Base-by-base conservation (phyloP, 805 yeast genomes). In the Wickerhamiella sergipiensis region DNA sequence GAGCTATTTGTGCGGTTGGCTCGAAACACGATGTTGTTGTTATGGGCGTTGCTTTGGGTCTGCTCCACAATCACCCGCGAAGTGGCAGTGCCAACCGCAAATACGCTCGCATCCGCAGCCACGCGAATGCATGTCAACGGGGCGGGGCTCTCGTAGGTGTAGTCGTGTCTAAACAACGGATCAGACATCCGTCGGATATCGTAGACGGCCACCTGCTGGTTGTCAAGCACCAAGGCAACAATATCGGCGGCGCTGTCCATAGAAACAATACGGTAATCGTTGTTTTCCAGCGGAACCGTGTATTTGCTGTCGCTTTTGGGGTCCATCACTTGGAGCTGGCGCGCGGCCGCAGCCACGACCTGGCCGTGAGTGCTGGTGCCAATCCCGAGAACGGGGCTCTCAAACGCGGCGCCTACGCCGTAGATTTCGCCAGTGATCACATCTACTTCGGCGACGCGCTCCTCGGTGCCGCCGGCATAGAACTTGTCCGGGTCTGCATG, bases 391-490 rank as follows among this genome's bases (percentile, higher is more conserved):
- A 29, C 39, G 9, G 47, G 47, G 24, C 22, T 23, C 3, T 12
- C 17, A 10, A 45, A 26, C 24, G 39, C 8, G 7, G 38, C 15
- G 3, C 55, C 55, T 13, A 52, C 19, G 39, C 48, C 52, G 43
- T 47, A 47, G 10, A 47, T 12, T 17, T 29, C 31, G 6, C 42
- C 38, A 2, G 49, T 45, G 7, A 12, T 42, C 21, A 47, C 23
- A 29, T 52, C 55, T 23, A 47, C 33, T 24, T 38, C 38, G 3
- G 47, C 36, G 15, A 47, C 42, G n/a, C 51, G 50, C 44, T 26
- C 39, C 44, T 52, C 55, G 8, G 48, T 50, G 36, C 55, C 52
- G 23, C 52, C 55, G 18, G 33, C 31, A 24, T 23, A 52, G 17
- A 47, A 29, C 12, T 26, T 45, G 10, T 43, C 46, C 21, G 36